Evolutionary conservation across 208 protist species (phyloP).

Genomic region (Leishmania major): DNA sequence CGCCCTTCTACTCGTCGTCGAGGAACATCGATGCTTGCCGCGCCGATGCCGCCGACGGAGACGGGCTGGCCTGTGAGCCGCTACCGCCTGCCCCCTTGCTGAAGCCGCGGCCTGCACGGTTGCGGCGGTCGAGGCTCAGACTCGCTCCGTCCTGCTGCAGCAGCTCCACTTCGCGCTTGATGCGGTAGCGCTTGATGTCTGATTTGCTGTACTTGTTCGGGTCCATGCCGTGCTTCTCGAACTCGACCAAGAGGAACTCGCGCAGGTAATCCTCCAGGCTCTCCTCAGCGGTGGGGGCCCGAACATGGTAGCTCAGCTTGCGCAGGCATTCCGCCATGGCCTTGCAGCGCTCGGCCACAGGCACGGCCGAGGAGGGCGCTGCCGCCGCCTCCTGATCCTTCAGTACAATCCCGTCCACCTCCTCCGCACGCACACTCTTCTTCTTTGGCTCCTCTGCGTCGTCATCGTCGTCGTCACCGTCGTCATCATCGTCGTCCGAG

Average conservation of each 20-base stretch:
- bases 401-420: constrained; percentile 13
- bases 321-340: constrained; percentile 75
- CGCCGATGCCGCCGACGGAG: constrained; percentile 13
- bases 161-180: constrained; percentile 67
- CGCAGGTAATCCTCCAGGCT: constrained; percentile 64
- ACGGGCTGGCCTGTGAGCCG: constrained; percentile 2
- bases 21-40: constrained; percentile 67
- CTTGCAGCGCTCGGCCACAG: constrained; percentile 57
- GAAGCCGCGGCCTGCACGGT: constrained; percentile 65
- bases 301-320: constrained; percentile 64
- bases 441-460: constrained; percentile 27
- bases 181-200: constrained; percentile 70
- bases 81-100: constrained; percentile 3
- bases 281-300: constrained; percentile 53
- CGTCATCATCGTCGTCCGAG: constrained; percentile 36
- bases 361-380: constrained; percentile 9
- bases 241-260: constrained; percentile 63
- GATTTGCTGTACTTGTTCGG: constrained; percentile 57
- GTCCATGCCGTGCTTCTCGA: constrained; percentile 73
- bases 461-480: constrained; percentile 22
- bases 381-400: constrained; percentile 3
- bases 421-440: constrained; percentile 53
- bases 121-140: constrained; percentile 61
- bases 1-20: constrained; percentile 53
- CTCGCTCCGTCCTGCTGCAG: constrained; percentile 80